phyloP scores from a whole-genome alignment of 73 alveolate genomes.

The Paramecium octaurelia region DNA sequence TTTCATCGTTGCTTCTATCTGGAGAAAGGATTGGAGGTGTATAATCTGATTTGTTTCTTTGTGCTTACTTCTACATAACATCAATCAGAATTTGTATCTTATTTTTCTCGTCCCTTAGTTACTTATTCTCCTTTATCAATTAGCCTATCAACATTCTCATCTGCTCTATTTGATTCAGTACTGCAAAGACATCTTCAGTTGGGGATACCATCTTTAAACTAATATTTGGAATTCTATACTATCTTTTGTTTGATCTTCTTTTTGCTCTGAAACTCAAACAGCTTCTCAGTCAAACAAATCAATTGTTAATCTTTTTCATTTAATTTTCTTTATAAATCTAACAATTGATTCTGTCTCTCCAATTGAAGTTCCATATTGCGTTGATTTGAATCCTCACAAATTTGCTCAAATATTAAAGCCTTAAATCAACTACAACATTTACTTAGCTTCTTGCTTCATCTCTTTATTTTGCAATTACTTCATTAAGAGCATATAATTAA shows the following conservation, averaged over 20 bases:
- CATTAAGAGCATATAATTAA: constrained; percentile 23
- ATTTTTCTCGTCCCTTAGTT: background rate
- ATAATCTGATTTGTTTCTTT: background rate
- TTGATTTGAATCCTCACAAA: constrained; percentile 7
- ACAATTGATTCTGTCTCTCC: constrained; percentile 3
- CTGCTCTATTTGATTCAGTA: background rate
- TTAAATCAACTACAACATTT: background rate
- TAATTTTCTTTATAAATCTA: background rate
- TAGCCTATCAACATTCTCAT: constrained; percentile 25
- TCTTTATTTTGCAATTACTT: background rate
- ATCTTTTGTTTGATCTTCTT: constrained; percentile 17
- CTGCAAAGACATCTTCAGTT: constrained; percentile 18
- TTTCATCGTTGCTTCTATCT: constrained; percentile 3
- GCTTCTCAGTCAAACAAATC: background rate
- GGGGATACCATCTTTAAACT: background rate
- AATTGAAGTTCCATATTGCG: background rate
- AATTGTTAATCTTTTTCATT: constrained; percentile 1
- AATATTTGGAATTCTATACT: background rate
- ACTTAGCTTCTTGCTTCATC: constrained; percentile 48
- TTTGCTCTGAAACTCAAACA: background rate
- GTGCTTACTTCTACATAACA: background rate
- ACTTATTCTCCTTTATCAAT: background rate
- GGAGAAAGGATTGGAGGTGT: background rate
- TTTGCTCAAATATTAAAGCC: constrained; percentile 37
- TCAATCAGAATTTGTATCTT: background rate